Percentiles rank a stretch among this genome's conserved stretches.
phyloP scores from a whole-genome alignment of 1,284 basidiomycete genomes.

The Apiotrichum domesticum region DNA sequence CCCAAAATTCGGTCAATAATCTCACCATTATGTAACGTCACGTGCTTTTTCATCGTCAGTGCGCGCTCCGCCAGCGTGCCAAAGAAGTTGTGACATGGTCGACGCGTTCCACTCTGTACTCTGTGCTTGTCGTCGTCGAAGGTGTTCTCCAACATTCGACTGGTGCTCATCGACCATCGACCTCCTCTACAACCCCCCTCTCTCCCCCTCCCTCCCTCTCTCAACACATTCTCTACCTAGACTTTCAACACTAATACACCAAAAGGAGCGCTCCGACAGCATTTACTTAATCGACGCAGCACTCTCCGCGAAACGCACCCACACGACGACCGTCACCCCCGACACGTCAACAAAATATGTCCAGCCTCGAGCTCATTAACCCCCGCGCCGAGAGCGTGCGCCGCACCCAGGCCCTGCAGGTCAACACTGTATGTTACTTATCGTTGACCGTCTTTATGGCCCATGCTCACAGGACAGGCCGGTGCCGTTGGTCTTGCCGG shows the following conservation, averaged over 20 bases:
- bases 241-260: not conserved
- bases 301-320: not conserved
- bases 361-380: constrained; percentile 79
- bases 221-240: too few species aligned
- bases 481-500: constrained; percentile 96
- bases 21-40: too few species aligned
- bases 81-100: not conserved
- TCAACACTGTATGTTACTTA: constrained; percentile 51
- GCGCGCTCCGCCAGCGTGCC: too few species aligned
- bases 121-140: not conserved
- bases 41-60: too few species aligned
- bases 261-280: too few species aligned
- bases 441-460: not conserved
- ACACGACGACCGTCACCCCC: not conserved
- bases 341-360: constrained; percentile 22
- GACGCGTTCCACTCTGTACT: constrained; percentile 1
- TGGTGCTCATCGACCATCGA: not conserved
- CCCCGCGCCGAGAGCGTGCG: constrained; percentile 93
- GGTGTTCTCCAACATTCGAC: constrained; percentile 3
- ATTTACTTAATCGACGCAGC: not conserved
- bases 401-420: constrained; percentile 87
- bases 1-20: too few species aligned
- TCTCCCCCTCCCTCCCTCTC: too few species aligned
- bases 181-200: not conserved
- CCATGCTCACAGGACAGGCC: constrained; percentile 23